phyloP scores from a whole-genome alignment of 306 rosid species.

The Pyrus betulifolia region DNA sequence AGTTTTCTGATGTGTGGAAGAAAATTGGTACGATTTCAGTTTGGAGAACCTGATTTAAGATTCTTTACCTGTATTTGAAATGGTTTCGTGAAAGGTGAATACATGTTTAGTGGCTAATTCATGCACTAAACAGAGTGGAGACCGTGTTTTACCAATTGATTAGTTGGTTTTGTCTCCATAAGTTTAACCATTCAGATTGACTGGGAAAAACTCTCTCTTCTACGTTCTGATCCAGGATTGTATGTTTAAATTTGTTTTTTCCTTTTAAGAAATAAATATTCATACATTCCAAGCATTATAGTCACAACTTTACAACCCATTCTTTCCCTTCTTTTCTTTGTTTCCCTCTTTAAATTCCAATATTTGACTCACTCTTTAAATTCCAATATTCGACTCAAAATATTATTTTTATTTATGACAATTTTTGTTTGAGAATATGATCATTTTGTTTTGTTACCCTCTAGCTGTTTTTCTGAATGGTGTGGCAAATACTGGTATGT shows the following conservation, averaged over 20 bases:
- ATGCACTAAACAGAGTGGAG: not conserved
- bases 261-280: not conserved
- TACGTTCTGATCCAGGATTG: not conserved
- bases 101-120: not conserved
- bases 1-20: conserved; percentile 64
- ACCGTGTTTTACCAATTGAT: not conserved
- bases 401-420: not conserved
- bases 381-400: not conserved
- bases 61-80: conserved; percentile 2
- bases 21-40: conserved; percentile 50
- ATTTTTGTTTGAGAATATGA: too few species aligned
- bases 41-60: not conserved
- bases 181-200: not conserved
- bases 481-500: conserved; percentile 54
- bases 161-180: not conserved
- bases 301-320: not conserved
- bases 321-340: not conserved
- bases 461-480: conserved; percentile 61
- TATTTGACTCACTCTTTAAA: not conserved
- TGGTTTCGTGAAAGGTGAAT: not conserved
- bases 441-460: conserved; percentile 16
- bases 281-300: not conserved
- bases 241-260: not conserved
- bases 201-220: not conserved
- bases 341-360: not conserved